A percentile compares a stretch with the other conserved stretches of the same genome.
phyloP scores from a whole-genome alignment of 2,329 filamentous ascomycete genomes.

The Fusarium sp. region DNA sequence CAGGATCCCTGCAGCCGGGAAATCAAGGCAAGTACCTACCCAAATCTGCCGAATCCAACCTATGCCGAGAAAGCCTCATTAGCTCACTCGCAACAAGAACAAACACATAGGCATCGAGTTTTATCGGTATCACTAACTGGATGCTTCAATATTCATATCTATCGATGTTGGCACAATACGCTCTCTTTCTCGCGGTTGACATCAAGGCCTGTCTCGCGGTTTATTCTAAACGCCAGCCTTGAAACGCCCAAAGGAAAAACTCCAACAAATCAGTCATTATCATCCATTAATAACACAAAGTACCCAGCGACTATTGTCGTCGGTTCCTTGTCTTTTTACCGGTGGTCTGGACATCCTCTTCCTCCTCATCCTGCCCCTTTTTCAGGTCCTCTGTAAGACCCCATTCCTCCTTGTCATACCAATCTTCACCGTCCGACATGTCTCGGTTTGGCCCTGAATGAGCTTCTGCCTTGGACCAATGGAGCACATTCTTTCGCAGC shows the following conservation, averaged over 20 bases:
- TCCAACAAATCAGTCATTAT: slow-evolving; percentile 45
- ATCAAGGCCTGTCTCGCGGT: slow-evolving; percentile 37
- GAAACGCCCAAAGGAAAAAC: slow-evolving; percentile 39
- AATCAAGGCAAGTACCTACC: background rate
- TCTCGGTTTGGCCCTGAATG: slow-evolving; percentile 76
- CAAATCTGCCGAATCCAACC: slow-evolving; percentile 7
- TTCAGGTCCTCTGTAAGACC: slow-evolving; percentile 78
- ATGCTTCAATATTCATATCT: slow-evolving; percentile 29
- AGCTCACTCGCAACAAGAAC: background rate
- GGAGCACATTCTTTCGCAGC: slow-evolving; percentile 76
- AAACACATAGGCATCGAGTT: background rate
- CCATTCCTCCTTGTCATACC: slow-evolving; percentile 89
- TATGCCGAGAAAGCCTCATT: slow-evolving; percentile 1
- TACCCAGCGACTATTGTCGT: slow-evolving; percentile 50
- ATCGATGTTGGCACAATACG: slow-evolving; percentile 30
- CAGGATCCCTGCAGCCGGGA: slow-evolving; percentile 26
- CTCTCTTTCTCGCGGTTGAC: slow-evolving; percentile 34
- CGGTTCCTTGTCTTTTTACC: slow-evolving; percentile 73
- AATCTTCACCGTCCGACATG: slow-evolving; percentile 90
- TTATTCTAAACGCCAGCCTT: slow-evolving; percentile 36
- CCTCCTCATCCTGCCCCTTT: slow-evolving; percentile 86
- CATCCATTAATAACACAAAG: slow-evolving; percentile 32
- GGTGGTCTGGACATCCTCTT: slow-evolving; percentile 75
- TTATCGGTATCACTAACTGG: slow-evolving; percentile 5
- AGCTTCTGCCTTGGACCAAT: slow-evolving; percentile 83